Conservation (phyloP, 2,329 filamentous ascomycete species). For the Chaetomium sp. region DNA sequence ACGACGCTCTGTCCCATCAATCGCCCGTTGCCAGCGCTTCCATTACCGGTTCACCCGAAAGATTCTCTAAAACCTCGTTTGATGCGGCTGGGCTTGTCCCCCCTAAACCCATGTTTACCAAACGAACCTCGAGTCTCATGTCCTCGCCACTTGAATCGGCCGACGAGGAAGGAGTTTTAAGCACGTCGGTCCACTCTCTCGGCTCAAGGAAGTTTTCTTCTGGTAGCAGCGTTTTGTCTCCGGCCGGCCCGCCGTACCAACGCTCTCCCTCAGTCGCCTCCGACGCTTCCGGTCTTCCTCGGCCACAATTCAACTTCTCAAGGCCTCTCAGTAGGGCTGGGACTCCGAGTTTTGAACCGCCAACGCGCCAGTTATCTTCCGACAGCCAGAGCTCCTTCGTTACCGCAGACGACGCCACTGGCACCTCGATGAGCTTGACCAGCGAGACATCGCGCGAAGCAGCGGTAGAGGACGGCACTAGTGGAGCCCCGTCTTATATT, state of each 20-base stretch:
- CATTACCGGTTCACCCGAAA: constrained; percentile 39
- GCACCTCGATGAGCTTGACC: constrained; percentile 66
- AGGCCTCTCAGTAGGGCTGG: constrained; percentile 74
- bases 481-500: constrained; percentile 66
- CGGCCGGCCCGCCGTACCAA: constrained; percentile 54
- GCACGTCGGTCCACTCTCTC: constrained; percentile 53
- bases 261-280: constrained; percentile 82
- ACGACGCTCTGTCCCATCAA: constrained; percentile 30
- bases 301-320: constrained; percentile 88
- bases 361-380: constrained; percentile 56
- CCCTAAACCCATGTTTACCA: constrained; percentile 43
- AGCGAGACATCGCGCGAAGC: constrained; percentile 60
- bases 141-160: constrained; percentile 59
- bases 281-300: constrained; percentile 65
- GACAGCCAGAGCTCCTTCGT: constrained; percentile 63
- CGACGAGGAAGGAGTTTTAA: constrained; percentile 61
- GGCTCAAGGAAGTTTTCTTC: constrained; percentile 71
- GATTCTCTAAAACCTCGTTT: constrained; percentile 37
- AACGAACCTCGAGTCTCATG: constrained; percentile 53
- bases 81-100: constrained; percentile 48
- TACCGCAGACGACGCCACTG: constrained; percentile 53
- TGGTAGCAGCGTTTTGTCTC: constrained; percentile 55
- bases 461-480: constrained; percentile 38
- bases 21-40: constrained; percentile 31
- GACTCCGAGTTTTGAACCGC: constrained; percentile 51